These are phyloP conservation scores for Ballota nigra DNA, from an alignment of 257 asterid genomes.

Conservation along the genomic window DNA sequence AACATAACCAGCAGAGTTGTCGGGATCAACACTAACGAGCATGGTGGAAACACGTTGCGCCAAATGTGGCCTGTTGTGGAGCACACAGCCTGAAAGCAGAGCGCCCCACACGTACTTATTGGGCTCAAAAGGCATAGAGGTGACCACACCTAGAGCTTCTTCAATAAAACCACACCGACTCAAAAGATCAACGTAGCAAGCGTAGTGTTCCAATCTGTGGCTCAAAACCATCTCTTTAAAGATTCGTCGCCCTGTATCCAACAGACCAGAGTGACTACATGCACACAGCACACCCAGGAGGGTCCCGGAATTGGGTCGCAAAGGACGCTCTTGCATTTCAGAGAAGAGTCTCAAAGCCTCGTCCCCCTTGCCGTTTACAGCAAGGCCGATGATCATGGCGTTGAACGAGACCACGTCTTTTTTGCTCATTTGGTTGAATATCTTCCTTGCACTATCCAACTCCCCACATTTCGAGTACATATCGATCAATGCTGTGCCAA, in stretches of 20 bases:
- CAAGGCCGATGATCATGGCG: conserved; percentile 81
- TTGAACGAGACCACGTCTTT: conserved; percentile 73
- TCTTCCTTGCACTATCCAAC: conserved; percentile 43
- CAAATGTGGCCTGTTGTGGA: conserved; percentile 55
- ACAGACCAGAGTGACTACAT: conserved; percentile 61
- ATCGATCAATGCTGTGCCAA: conserved; percentile 72
- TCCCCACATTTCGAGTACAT: conserved; percentile 78
- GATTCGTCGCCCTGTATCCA: conserved; percentile 52
- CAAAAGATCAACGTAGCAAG: conserved; percentile 69
- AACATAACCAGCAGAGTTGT: conserved; percentile 73
- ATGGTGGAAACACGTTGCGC: conserved; percentile 45
- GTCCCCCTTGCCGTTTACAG: conserved; percentile 59
- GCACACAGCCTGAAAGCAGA: conserved; percentile 55
- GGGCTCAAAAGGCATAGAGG: conserved; percentile 51
- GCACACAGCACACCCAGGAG: conserved; percentile 53
- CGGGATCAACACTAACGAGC: conserved; percentile 65
- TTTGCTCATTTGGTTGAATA: conserved; percentile 37
- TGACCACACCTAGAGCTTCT: conserved; percentile 57
- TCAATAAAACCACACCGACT: conserved; percentile 64
- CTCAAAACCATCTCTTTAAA: conserved; percentile 38
- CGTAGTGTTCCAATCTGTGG: conserved; percentile 68
- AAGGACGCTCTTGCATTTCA: conserved; percentile 34
- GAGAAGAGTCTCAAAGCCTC: conserved; percentile 54
- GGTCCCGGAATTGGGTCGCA: conserved; percentile 48
- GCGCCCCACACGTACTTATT: conserved; percentile 76